Evolutionary conservation across 78 protist genomes (phyloP).

Genomic region (Cavenderia fasciculata): DNA sequence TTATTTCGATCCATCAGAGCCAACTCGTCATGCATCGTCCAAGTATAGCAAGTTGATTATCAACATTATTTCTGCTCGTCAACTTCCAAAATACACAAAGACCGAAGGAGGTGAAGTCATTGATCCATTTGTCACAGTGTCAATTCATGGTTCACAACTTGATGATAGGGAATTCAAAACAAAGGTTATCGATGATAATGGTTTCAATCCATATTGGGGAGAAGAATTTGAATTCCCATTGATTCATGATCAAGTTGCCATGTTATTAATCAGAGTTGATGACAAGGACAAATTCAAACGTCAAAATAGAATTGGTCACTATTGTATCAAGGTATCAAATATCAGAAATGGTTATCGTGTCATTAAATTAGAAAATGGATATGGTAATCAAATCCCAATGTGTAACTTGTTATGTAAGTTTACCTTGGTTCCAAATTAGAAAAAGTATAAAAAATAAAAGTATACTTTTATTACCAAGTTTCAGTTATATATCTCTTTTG

Average conservation of each 20-base stretch:
- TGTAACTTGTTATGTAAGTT: slow-evolving; percentile 29
- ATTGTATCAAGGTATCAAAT: slow-evolving; percentile 28
- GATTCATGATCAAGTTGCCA: slow-evolving; percentile 32
- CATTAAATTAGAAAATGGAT: slow-evolving; percentile 20
- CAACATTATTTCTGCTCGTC: slow-evolving; percentile 52
- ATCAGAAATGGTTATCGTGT: slow-evolving; percentile 53
- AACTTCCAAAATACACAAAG: slow-evolving; percentile 73
- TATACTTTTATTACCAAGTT: slow-evolving; percentile 64
- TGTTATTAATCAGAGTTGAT: slow-evolving; percentile 51
- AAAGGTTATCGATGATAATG: slow-evolving; percentile 54
- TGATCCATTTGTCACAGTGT: slow-evolving; percentile 73
- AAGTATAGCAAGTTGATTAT: slow-evolving; percentile 18
- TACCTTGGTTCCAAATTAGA: too few relatives aligned
- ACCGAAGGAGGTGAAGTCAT: slow-evolving; percentile 57
- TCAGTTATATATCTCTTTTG: slow-evolving; percentile 58
- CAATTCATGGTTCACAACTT: slow-evolving; percentile 30
- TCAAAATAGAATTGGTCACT: slow-evolving; percentile 73
- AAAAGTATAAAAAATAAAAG: too few relatives aligned
- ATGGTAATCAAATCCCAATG: slow-evolving; percentile 37
- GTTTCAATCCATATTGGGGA: slow-evolving; percentile 84
- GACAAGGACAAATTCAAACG: slow-evolving; percentile 49
- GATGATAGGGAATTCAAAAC: slow-evolving; percentile 45
- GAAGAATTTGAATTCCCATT: slow-evolving; percentile 52
- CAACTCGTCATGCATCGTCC: background rate
- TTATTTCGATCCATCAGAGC: background rate